Evolutionary conservation across 108 stramenopile genomes (phyloP), one percentile per base, ranked within the genome.

Genomic region (Cyclotella cryptica): DNA sequence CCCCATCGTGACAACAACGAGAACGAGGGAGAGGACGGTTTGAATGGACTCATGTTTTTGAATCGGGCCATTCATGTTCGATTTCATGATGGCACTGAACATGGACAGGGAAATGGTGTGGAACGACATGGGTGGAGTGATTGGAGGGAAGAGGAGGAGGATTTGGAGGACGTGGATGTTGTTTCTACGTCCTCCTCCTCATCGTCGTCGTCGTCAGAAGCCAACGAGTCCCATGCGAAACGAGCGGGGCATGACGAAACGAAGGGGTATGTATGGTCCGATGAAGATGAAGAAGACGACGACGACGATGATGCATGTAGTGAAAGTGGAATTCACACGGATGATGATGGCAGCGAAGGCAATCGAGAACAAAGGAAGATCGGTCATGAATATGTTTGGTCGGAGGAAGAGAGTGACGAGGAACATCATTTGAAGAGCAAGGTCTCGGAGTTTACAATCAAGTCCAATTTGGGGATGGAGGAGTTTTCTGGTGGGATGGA

Each of bases 31-130:
- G 57, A 35, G 15, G 58, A 27, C 51, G 58, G 75, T 76, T 65
- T 62, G 60, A 35, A 63, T 47, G 44, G 55, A 3, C 3, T 77
- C 9, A 66, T 77, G 41, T 81, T 81, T 63, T 75, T 80, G 63
- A 89, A 89, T 80, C 77, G 92, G 27, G 88, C 85, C 15, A 84
- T 91, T 39, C 90, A 88, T 63, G 67, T 91, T 69, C 86, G 87
- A 39, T 92, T 89, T 72, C 17, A 28, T 46, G 69, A 72, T 2
- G 22, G 51, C 15, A n/a, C n/a, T n/a, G n/a, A n/a, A n/a, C n/a
- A n/a, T n/a, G 41, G 29, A 51, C n/a, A 24, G 57, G 26, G 21
- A 3, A 35, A 6, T n/a, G 40, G 40, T 41, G 21, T 63, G 35
- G 39, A 17, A 63, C 5, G 28, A 41, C 4, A 11, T 18, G 35